Base-by-base conservation (phyloP, 1,284 basidiomycete species). In the Apiotrichum porosum region DNA sequence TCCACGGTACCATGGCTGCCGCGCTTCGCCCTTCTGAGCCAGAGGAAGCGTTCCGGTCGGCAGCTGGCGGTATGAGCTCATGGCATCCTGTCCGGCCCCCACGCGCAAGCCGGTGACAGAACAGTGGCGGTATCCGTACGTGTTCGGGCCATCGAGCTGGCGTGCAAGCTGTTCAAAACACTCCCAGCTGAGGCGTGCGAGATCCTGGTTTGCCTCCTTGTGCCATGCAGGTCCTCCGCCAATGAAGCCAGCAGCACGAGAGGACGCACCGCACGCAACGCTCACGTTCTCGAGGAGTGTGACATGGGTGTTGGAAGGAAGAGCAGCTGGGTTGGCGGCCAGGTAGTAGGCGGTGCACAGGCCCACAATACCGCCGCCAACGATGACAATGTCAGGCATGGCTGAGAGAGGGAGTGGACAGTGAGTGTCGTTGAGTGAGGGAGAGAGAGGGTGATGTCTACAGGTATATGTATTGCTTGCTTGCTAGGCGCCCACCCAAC, bases 221-320 rank as follows among this genome's bases (percentile, higher is more conserved):
- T 80, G 80, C 82, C 81, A 83, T 60, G 87, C 83, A 42, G 79
- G 31, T 9, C 37, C 36, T 22, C 47, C 77, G 0, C 88, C 88
- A 15, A 94, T 78, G 5, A 95, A 81, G 1, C 90, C 91, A 2
- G 88, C 89, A 0, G 88, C 86, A 66, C 93, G 93, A 13, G 89
- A 88, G 1, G 84, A 88, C 1, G 89, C 86, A 0, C 68, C 57
- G 3, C 40, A 47, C 3, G 53, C 58, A 12, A 61, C 51, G n/a
- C 42, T 35, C 3, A 46, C 48, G 31, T 54, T 54, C 69, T 94
- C 91, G 50, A 94, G 66, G 8, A 94, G 66, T 0, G 71, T 74
- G 6, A 42, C 21, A 13, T 38, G 37, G 26, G 77, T 85, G 88
- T 9, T 55, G 33, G 47, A 38, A 17, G 33, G 40, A 19, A 52